Conservation (phyloP, 352 stramenopile species). For the Bremia lactucae region DNA sequence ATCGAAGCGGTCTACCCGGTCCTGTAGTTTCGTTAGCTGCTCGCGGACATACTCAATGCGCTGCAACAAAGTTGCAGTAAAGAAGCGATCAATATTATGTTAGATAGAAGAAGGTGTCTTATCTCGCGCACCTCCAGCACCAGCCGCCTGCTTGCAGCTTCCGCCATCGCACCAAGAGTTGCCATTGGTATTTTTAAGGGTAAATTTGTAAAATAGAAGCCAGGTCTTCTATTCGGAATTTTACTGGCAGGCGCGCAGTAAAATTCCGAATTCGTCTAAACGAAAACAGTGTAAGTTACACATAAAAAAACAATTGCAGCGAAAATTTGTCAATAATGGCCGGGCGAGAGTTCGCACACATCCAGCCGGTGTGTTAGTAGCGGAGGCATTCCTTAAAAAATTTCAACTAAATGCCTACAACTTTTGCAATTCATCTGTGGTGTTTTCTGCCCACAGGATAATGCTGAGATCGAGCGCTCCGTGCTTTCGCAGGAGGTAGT, state of each 20-base stretch:
- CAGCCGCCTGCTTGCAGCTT: slow-evolving; percentile 41
- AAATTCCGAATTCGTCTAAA: no score
- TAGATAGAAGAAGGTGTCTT: background rate
- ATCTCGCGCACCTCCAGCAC: slow-evolving; percentile 40
- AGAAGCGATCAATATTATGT: background rate
- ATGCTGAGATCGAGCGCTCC: slow-evolving; percentile 75
- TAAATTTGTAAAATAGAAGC: no score
- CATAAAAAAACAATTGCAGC: no score
- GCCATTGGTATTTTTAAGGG: no score
- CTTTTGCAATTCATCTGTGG: slow-evolving; percentile 1
- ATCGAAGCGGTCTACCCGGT: slow-evolving; percentile 43
- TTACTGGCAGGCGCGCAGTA: no score
- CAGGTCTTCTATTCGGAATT: no score
- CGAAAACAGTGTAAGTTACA: no score
- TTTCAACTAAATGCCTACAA: slow-evolving; percentile 3
- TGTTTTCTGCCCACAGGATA: slow-evolving; percentile 48
- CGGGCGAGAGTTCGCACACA: slow-evolving; percentile 63
- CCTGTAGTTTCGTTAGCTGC: slow-evolving; percentile 40
- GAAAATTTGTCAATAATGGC: no score
- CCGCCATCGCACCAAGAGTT: slow-evolving; percentile 21
- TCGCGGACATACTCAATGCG: slow-evolving; percentile 44
- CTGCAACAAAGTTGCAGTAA: slow-evolving; percentile 14
- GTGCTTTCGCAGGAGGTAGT: slow-evolving; percentile 65
- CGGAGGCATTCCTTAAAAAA: slow-evolving; percentile 2
- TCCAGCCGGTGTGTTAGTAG: slow-evolving; percentile 41